Evolutionary conservation across 352 stramenopile species (phyloP).

Genomic region (Phytophthora pistaciae): DNA sequence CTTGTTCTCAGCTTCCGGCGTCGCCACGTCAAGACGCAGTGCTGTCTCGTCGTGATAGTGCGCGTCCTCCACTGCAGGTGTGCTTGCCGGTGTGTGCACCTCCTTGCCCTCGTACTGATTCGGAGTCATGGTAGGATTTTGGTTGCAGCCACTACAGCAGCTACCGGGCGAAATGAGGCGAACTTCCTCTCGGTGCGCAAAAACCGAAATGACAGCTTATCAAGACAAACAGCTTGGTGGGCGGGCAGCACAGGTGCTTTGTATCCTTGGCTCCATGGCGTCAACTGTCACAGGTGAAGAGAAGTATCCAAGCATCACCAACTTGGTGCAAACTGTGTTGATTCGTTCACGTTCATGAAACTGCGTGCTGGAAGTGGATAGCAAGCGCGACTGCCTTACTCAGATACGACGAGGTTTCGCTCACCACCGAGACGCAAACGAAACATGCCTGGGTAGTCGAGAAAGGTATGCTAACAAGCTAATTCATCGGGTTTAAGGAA

Average conservation of each 20-base stretch:
- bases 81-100: not conserved
- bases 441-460: not conserved
- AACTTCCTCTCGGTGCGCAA: not conserved
- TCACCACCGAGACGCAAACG: not conserved
- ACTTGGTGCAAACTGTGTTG: no score
- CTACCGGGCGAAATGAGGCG: not conserved
- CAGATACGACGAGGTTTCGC: no score
- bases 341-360: not conserved
- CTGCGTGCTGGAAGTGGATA: not conserved
- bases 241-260: not conserved
- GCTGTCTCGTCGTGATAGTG: constrained; percentile 1
- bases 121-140: constrained; percentile 1
- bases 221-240: not conserved
- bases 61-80: not conserved
- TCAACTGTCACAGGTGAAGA: not conserved
- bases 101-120: not conserved
- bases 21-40: not conserved
- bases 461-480: not conserved
- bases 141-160: not conserved
- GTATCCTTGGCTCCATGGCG: not conserved
- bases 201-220: not conserved
- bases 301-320: not conserved
- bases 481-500: not conserved
- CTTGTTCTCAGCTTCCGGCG: not conserved
- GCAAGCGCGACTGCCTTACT: not conserved